Percentiles rank a stretch among this genome's conserved stretches.
These are phyloP conservation scores for Thalassiosira gravida DNA, from an alignment of 352 stramenopile genomes.

Conservation along the genomic window DNA sequence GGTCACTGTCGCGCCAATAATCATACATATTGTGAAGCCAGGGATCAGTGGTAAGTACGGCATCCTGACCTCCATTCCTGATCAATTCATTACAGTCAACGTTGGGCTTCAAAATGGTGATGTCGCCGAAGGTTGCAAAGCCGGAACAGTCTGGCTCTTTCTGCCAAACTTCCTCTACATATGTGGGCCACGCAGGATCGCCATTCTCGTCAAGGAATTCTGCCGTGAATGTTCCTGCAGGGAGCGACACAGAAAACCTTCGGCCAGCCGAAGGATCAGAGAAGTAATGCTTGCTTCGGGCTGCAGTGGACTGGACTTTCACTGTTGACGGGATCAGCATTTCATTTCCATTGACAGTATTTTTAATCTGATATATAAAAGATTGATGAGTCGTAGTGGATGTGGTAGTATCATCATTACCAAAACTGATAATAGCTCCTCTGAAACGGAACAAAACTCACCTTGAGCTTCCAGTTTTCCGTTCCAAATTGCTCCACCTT, in stretches of 20 bases:
- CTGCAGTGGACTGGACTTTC: conserved; percentile 2
- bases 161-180: conserved; percentile 52
- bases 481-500: conserved; percentile 59
- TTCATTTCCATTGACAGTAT: conserved; percentile 17
- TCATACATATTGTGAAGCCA: conserved; percentile 37
- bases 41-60: conserved; percentile 21
- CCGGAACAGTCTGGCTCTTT: conserved; percentile 49
- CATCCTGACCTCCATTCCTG: conserved; percentile 36
- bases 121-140: conserved; percentile 20
- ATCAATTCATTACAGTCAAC: conserved; percentile 46
- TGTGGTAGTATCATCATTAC: too few relatives aligned
- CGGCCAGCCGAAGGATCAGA: conserved; percentile 15
- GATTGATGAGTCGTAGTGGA: too few relatives aligned
- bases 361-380: conserved; percentile 25
- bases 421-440: too few relatives aligned
- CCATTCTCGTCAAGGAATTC: conserved; percentile 55
- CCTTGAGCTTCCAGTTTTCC: conserved; percentile 50
- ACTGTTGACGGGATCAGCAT: conserved; percentile 37
- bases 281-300: background rate
- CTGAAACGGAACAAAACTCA: conserved; percentile 18
- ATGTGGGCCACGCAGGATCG: conserved; percentile 44
- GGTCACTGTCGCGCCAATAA: background rate
- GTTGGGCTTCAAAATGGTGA: conserved; percentile 51
- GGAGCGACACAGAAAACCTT: conserved; percentile 54
- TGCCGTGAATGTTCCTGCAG: conserved; percentile 48